Percentiles rank a stretch among this genome's conserved stretches.
These are phyloP conservation scores for Medicago ruthenica DNA, from an alignment of 306 rosid species.

Conservation along the genomic window DNA sequence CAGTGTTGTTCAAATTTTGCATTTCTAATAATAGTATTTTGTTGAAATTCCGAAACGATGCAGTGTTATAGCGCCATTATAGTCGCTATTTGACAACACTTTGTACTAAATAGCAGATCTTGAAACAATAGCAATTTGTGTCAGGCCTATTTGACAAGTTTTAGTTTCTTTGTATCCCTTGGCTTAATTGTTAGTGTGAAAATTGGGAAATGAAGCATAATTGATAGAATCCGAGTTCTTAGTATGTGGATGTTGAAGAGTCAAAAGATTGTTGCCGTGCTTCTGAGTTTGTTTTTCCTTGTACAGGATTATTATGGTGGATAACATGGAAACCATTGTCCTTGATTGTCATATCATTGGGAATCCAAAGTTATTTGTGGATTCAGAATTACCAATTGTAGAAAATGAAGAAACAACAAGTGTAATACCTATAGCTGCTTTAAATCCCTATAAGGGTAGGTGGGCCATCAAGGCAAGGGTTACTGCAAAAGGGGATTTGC, in stretches of 20 bases:
- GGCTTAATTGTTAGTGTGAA: background rate
- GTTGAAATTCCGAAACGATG: no score
- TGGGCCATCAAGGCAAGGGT: constrained; percentile 99
- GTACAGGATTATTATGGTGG: constrained; percentile 80
- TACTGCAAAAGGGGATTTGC: constrained; percentile 93
- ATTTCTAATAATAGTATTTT: no score
- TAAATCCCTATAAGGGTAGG: constrained; percentile 94
- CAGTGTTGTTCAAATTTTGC: no score
- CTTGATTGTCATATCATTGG: constrained; percentile 79
- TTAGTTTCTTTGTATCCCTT: no score
- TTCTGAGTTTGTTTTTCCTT: constrained; percentile 32
- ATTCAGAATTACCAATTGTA: constrained; percentile 56
- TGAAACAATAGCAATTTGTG: no score
- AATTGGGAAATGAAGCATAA: background rate
- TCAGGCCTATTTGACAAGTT: no score
- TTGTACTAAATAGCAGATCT: no score
- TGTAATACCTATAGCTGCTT: constrained; percentile 80
- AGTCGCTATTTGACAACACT: no score
- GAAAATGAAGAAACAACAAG: constrained; percentile 95
- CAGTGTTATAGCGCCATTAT: no score
- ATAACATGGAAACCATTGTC: constrained; percentile 83
- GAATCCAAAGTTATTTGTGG: constrained; percentile 61
- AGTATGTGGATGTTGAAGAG: constrained; percentile 25
- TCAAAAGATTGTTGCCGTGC: constrained; percentile 4
- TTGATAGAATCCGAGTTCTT: no score